A percentile compares a stretch with the other conserved stretches of the same genome.
These are phyloP conservation scores for Kodamaea fungicola DNA, from an alignment of 1,139 yeast species.

Conservation along the genomic window DNA sequence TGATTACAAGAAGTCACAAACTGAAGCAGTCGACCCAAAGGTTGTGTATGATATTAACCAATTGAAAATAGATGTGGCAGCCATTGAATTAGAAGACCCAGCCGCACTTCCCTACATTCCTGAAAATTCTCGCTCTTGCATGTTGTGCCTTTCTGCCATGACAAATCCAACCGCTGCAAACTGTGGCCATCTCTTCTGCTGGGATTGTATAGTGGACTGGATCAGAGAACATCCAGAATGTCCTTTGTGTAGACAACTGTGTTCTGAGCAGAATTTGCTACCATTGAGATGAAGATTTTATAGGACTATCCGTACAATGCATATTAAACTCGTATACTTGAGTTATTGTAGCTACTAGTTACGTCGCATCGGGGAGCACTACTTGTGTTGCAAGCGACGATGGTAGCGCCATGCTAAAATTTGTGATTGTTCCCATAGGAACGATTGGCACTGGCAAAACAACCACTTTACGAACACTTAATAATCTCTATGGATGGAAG, in stretches of 20 bases:
- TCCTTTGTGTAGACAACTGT: conserved; percentile 80
- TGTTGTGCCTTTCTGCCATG: conserved; percentile 80
- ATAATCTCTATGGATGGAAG: conserved; percentile 59
- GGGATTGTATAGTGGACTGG: conserved; percentile 92
- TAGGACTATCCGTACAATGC: too few species aligned
- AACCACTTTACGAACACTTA: conserved; percentile 62
- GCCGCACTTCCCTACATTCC: conserved; percentile 65
- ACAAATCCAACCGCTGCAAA: conserved; percentile 78
- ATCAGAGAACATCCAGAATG: conserved; percentile 84
- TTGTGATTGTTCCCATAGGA: conserved; percentile 75
- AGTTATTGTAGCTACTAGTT: too few species aligned
- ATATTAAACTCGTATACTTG: too few species aligned
- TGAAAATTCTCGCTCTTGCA: conserved; percentile 67
- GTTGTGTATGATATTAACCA: conserved; percentile 9
- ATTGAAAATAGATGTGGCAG: conserved; percentile 7
- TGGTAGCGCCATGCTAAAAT: conserved; percentile 27
- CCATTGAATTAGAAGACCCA: conserved; percentile 55
- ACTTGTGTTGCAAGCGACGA: not conserved
- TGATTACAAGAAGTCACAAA: conserved; percentile 3
- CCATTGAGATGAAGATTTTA: conserved; percentile 51
- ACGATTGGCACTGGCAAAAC: conserved; percentile 97
- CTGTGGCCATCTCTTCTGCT: conserved; percentile 93
- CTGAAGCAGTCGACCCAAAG: not conserved
- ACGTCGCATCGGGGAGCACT: too few species aligned
- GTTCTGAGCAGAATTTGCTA: conserved; percentile 70